Conservation (phyloP, 2,329 filamentous ascomycete genomes). For the Colletotrichum acutatum region DNA sequence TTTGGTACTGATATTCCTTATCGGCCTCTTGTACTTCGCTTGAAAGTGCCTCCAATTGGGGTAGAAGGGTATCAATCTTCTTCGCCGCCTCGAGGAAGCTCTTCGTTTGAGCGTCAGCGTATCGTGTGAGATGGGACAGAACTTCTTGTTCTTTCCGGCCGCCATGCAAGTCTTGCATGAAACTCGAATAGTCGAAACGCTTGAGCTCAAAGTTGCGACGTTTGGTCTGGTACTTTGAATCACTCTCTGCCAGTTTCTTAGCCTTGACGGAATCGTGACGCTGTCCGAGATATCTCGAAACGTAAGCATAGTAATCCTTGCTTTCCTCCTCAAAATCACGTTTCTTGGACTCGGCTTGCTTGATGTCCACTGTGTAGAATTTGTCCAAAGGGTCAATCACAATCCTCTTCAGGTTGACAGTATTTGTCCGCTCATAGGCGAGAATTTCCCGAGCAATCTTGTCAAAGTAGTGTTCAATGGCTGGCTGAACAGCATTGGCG, state of each 20-base stretch:
- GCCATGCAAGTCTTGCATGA: slow-evolving; percentile 99
- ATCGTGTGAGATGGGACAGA: slow-evolving; percentile 91
- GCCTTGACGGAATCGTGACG: slow-evolving; percentile 95
- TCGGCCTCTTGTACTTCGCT: slow-evolving; percentile 92
- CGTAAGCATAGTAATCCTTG: slow-evolving; percentile 97
- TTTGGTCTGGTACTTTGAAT: slow-evolving; percentile 96
- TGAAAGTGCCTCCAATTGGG: slow-evolving; percentile 88
- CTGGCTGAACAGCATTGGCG: slow-evolving; percentile 95
- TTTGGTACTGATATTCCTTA: slow-evolving; percentile 95
- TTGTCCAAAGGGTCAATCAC: slow-evolving; percentile 95
- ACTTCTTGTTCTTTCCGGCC: slow-evolving; percentile 99
- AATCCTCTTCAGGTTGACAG: slow-evolving; percentile 85
- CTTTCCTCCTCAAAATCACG: slow-evolving; percentile 99
- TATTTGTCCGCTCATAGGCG: slow-evolving; percentile 86
- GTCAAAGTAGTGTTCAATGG: slow-evolving; percentile 97
- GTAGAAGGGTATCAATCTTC: slow-evolving; percentile 86
- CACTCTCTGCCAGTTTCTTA: slow-evolving; percentile 95
- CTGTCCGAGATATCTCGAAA: slow-evolving; percentile 95
- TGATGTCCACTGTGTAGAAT: slow-evolving; percentile 95
- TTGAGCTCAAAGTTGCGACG: slow-evolving; percentile 95
- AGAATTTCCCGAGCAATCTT: slow-evolving; percentile 94
- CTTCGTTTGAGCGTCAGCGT: slow-evolving; percentile 88
- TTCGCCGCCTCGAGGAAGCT: slow-evolving; percentile 85
- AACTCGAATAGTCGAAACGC: slow-evolving; percentile 98
- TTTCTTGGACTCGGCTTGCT: slow-evolving; percentile 95